A percentile compares a stretch with the other conserved stretches of the same genome.
Evolutionary conservation across 495 filamentous ascomycete species (phyloP).

Genomic region (Penicillium roqueforti): DNA sequence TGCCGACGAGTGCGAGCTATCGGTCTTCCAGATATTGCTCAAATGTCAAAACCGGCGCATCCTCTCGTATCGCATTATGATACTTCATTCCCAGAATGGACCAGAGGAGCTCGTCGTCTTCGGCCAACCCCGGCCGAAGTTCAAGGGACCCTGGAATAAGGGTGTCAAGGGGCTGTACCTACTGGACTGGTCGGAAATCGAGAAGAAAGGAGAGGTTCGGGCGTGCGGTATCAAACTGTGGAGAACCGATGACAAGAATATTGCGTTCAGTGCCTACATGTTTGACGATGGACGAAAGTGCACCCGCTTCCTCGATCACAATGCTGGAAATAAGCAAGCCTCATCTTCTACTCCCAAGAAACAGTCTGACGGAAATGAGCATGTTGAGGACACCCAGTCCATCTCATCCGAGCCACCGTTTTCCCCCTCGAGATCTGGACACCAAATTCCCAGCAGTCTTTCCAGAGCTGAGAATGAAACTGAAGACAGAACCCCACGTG

Average conservation of each 20-base stretch:
- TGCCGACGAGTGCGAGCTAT: constrained; percentile 11
- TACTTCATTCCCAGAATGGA: not conserved
- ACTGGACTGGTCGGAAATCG: not conserved
- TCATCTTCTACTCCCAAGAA: not conserved
- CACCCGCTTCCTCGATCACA: not conserved
- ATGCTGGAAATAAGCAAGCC: not conserved
- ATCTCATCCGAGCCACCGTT: not conserved
- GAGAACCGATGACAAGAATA: not conserved
- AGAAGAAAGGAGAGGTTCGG: not conserved
- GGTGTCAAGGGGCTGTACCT: not conserved
- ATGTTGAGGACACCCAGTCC: not conserved
- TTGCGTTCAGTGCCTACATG: not conserved
- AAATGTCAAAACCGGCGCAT: not conserved
- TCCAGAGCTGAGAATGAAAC: not conserved
- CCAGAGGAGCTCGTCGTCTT: not conserved
- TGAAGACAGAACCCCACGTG: not conserved
- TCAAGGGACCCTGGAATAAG: not conserved
- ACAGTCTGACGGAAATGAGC: not conserved
- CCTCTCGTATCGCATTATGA: not conserved
- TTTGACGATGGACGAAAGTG: not conserved
- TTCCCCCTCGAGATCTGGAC: not conserved
- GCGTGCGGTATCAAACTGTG: not conserved
- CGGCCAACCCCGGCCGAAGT: not conserved
- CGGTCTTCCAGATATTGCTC: constrained; percentile 1
- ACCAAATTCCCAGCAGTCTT: not conserved